Percentiles rank a stretch among this genome's conserved stretches.
Conservation (phyloP, 192 early-diverging fungal genomes). For the Rhizoclosmatium sp. region DNA sequence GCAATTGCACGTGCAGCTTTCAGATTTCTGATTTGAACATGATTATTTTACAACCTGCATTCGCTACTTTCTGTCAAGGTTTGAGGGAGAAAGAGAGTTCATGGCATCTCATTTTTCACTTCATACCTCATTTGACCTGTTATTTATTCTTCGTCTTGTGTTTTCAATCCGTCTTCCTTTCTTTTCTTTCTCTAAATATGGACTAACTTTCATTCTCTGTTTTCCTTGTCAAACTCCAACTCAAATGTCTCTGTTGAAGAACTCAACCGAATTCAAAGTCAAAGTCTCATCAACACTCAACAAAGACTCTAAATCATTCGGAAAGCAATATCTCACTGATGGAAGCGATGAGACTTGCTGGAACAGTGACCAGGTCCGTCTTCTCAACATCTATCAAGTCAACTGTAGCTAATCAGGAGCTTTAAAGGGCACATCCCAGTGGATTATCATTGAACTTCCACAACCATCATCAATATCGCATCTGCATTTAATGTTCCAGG, state of each 20-base stretch:
- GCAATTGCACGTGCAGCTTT: too few relatives aligned
- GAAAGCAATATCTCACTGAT: conserved; percentile 86
- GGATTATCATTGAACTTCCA: conserved; percentile 30
- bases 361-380: conserved; percentile 85
- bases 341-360: conserved; percentile 87
- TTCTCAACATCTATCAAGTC: not conserved
- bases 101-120: too few relatives aligned
- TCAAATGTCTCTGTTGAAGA: not conserved
- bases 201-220: too few relatives aligned
- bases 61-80: too few relatives aligned
- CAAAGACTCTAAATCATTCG: conserved; percentile 75
- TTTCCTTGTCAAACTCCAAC: too few relatives aligned
- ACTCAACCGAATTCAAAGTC: conserved; percentile 9
- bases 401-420: not conserved
- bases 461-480: not conserved
- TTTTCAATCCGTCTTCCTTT: too few relatives aligned
- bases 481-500: conserved; percentile 35
- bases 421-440: conserved; percentile 25
- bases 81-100: too few relatives aligned
- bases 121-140: too few relatives aligned
- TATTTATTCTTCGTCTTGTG: too few relatives aligned
- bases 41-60: too few relatives aligned
- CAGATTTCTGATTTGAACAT: too few relatives aligned
- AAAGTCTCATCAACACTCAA: conserved; percentile 91
- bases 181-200: too few relatives aligned